phyloP scores from a whole-genome alignment of 2,329 filamentous ascomycete genomes.

The Monosporascus sp. region DNA sequence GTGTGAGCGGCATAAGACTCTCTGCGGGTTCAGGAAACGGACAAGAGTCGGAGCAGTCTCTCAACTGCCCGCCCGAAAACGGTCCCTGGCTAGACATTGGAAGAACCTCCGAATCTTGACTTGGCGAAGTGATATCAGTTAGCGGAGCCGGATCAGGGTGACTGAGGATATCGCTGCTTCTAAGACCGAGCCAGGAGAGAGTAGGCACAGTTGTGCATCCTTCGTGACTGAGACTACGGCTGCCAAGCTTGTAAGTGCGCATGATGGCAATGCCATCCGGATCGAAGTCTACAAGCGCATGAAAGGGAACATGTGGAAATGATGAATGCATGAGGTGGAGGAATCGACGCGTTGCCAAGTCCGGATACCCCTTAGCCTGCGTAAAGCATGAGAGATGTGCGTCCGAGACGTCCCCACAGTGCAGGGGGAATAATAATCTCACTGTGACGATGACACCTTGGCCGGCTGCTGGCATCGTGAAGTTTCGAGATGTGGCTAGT shows the following conservation, averaged over 20 bases:
- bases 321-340: constrained; percentile 47
- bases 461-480: constrained; percentile 41
- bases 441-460: constrained; percentile 67
- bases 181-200: constrained; percentile 62
- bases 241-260: constrained; percentile 68
- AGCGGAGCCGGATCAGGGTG: neutral
- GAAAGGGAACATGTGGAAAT: constrained; percentile 49
- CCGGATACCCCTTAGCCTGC: constrained; percentile 78
- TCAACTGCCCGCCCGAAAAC: neutral
- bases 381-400: constrained; percentile 3
- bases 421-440: constrained; percentile 10
- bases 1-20: constrained; percentile 36
- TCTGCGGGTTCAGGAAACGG: constrained; percentile 5
- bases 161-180: constrained; percentile 35
- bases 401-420: neutral
- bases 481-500: constrained; percentile 53
- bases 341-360: constrained; percentile 64
- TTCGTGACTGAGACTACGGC: constrained; percentile 58
- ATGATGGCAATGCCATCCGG: constrained; percentile 72
- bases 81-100: constrained; percentile 1
- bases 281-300: constrained; percentile 68
- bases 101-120: no score
- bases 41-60: neutral
- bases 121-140: neutral
- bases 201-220: constrained; percentile 41